phyloP scores from a whole-genome alignment of 2,329 filamentous ascomycete species.

The Emergomyces africanus region DNA sequence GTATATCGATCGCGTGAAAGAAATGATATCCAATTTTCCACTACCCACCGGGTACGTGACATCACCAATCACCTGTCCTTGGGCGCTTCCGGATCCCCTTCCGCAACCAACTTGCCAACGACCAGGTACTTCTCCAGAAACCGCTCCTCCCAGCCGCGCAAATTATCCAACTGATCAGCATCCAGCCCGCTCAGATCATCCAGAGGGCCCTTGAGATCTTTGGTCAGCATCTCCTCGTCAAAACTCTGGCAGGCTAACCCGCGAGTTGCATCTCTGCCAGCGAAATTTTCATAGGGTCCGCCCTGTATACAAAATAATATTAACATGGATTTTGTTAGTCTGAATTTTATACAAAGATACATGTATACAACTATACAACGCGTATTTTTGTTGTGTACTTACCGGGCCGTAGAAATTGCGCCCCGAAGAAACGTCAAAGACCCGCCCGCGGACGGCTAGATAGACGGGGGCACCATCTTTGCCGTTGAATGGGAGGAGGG shows the following conservation, averaged over 20 bases:
- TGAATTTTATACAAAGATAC: background rate
- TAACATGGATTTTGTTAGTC: background rate
- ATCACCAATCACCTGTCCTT: background rate
- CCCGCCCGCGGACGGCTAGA: constrained; percentile 76
- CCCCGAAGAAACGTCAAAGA: constrained; percentile 81
- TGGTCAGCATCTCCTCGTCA: constrained; percentile 87
- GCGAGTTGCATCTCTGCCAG: constrained; percentile 76
- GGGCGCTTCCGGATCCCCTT: constrained; percentile 35
- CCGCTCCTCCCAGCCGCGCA: constrained; percentile 84
- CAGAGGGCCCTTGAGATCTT: constrained; percentile 72
- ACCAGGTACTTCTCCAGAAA: constrained; percentile 91
- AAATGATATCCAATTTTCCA: background rate
- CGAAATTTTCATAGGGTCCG: constrained; percentile 92
- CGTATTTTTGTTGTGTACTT: constrained; percentile 6
- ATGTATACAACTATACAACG: background rate
- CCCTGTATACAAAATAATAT: constrained; percentile 32
- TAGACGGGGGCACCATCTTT: constrained; percentile 61
- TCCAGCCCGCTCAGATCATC: constrained; percentile 63
- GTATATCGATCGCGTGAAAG: background rate
- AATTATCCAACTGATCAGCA: constrained; percentile 64
- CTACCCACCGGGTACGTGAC: background rate
- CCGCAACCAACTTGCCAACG: constrained; percentile 72
- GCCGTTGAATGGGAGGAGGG: constrained; percentile 79
- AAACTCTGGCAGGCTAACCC: constrained; percentile 87
- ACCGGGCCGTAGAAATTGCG: constrained; percentile 87